Conservation (phyloP, 371 early-diverging fungal species). For the Mortierella sp. region DNA sequence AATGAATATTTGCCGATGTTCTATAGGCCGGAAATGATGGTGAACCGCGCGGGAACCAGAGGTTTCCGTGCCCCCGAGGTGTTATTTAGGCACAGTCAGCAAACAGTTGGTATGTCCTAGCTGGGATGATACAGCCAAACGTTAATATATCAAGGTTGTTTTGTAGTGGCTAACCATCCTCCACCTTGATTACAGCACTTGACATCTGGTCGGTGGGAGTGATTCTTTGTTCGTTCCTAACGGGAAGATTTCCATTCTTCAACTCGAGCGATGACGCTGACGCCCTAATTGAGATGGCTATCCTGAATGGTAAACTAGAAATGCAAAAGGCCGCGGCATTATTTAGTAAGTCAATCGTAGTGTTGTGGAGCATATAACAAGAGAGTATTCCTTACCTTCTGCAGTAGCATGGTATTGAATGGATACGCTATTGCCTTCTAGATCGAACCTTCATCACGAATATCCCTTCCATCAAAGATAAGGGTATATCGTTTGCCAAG, state of each 20-base stretch:
- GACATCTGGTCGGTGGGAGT: slow-evolving; percentile 96
- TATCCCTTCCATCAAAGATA: slow-evolving; percentile 63
- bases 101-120: slow-evolving; percentile 79
- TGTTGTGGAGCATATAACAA: background rate
- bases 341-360: slow-evolving; percentile 61
- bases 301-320: slow-evolving; percentile 86
- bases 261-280: slow-evolving; percentile 90
- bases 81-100: slow-evolving; percentile 85
- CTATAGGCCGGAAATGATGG: slow-evolving; percentile 76
- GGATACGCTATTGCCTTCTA: slow-evolving; percentile 16
- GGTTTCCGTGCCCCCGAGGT: slow-evolving; percentile 99
- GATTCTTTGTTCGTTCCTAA: slow-evolving; percentile 86
- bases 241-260: slow-evolving; percentile 96
- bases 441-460: slow-evolving; percentile 74
- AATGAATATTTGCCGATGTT: slow-evolving; percentile 5
- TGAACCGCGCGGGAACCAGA: slow-evolving; percentile 98
- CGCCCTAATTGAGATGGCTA: slow-evolving; percentile 91
- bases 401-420: background rate
- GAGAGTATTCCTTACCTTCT: background rate
- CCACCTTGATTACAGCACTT: slow-evolving; percentile 30
- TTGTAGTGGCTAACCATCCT: background rate
- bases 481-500: slow-evolving; percentile 57
- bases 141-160: background rate
- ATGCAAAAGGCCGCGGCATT: slow-evolving; percentile 81
- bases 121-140: background rate